Evolutionary conservation across 2,329 filamentous ascomycete species (phyloP), one percentile per base, ranked within the genome.

Genomic region (Fusarium pininemorale): DNA sequence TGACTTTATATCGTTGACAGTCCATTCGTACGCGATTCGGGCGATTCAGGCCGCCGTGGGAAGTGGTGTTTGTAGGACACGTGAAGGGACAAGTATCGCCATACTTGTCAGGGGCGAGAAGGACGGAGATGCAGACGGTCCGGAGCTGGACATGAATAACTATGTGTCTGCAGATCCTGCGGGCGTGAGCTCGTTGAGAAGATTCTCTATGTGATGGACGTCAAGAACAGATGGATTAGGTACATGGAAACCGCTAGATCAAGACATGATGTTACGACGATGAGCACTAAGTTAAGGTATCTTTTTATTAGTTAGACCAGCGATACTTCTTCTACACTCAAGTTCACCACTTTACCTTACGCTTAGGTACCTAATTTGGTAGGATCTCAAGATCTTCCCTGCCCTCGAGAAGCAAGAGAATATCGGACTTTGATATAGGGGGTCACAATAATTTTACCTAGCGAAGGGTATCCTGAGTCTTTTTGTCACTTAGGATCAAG

Each of bases 1-100:
- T 16, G 78, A 81, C 6, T 84, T 86, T 64, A 78, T 90, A n/a
- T 86, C 86, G 5, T 79, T 89, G 72, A 88, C 86, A 5, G 84
- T 85, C 18, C 88, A 89, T 75, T 85, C 83, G 4, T 85, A 84
- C 28, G 84, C 87, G 7, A 86, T 88, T 30, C 75, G 78, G 18
- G 83, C 83, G 1, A 81, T 88, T 15, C 79, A 79, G 60, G 78
- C 42, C 81, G 88, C 54, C 72, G 88, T 69, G 80, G 84, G 65
- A 79, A 88, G 77, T 78, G 81, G 47, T 63, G 78, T 61, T 86
- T 90, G 79, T 75, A 79, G 62, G 80, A 90, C 74, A 75, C 82
- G 71, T 85, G 89, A 73, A 85, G 90, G 65, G 73, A 82, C 86
- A 11, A 85, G 88, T 22, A 85, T 91, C 37, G 89, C 89, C 0